Conservation (phyloP, 2,329 filamentous ascomycete genomes). For the Fusarium denticulatum region DNA sequence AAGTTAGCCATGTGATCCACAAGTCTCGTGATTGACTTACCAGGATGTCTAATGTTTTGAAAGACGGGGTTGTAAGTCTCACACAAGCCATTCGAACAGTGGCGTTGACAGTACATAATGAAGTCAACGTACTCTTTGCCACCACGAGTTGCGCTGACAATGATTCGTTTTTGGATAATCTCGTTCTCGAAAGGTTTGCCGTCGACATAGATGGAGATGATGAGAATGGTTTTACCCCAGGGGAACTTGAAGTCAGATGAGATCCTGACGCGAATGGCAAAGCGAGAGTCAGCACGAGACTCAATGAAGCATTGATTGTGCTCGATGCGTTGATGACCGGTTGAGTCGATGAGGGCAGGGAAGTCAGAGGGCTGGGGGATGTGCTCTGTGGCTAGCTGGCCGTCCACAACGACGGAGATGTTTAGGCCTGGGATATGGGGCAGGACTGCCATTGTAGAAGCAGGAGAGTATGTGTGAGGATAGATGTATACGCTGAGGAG, state of each 20-base stretch:
- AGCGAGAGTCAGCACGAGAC: not conserved
- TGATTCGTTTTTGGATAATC: not conserved
- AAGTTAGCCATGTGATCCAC: not conserved
- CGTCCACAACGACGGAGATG: not conserved
- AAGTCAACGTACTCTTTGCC: fast-evolving
- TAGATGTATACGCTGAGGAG: fast-evolving
- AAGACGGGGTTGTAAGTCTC: not conserved
- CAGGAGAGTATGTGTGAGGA: fast-evolving
- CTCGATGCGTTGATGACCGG: fast-evolving
- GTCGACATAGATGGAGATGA: not conserved
- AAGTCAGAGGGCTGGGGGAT: fast-evolving
- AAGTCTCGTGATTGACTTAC: not conserved
- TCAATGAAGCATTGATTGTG: not conserved
- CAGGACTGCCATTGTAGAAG: not conserved
- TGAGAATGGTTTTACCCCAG: fast-evolving
- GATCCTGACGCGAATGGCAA: not conserved
- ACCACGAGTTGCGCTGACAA: not conserved
- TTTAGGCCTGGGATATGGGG: not conserved
- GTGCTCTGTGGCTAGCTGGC: not conserved
- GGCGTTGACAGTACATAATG: not conserved
- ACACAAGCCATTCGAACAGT: too few species aligned
- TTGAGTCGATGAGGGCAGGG: not conserved
- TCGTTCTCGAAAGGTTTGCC: not conserved
- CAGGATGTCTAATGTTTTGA: not conserved
- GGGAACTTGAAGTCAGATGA: fast-evolving